A percentile compares a stretch with the other conserved stretches of the same genome.
These are phyloP conservation scores for Salvia sclarea DNA, from an alignment of 305 asterid genomes.

Conservation along the genomic window DNA sequence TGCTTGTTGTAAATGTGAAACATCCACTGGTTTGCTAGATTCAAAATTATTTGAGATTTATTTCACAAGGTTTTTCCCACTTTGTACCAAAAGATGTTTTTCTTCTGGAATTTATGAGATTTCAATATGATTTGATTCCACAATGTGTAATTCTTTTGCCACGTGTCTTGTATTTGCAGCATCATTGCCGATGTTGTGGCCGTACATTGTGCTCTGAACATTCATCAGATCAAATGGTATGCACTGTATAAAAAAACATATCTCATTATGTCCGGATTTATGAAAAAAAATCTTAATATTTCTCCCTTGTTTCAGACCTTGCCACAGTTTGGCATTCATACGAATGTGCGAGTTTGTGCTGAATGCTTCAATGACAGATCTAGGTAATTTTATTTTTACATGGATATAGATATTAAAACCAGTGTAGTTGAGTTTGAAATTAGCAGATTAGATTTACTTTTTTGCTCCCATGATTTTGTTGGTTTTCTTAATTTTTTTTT, in stretches of 20 bases:
- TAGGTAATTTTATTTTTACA: constrained; percentile 54
- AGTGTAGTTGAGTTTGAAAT: constrained; percentile 28
- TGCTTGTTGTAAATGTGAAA: constrained; percentile 13
- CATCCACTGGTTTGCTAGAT: constrained; percentile 1
- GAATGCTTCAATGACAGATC: constrained; percentile 79
- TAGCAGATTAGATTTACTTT: background rate
- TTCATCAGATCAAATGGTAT: constrained; percentile 81
- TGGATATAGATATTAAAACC: constrained; percentile 27
- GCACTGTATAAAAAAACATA: constrained; percentile 21
- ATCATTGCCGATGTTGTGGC: constrained; percentile 96
- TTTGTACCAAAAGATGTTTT: constrained; percentile 10
- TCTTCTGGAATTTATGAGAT: constrained; percentile 1
- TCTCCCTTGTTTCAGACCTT: constrained; percentile 58
- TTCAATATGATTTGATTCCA: constrained; percentile 19
- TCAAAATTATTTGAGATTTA: constrained; percentile 5
- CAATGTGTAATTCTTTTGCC: constrained; percentile 10
- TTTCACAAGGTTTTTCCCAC: constrained; percentile 5
- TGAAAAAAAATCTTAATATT: background rate
- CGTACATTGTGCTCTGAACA: constrained; percentile 89
- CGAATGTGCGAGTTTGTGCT: constrained; percentile 87
- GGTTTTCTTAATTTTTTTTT: background rate
- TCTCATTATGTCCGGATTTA: constrained; percentile 7
- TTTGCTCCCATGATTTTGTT: constrained; percentile 1
- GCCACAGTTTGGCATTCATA: constrained; percentile 83
- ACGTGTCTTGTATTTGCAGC: constrained; percentile 49